Base-by-base conservation (phyloP, 2,329 filamentous ascomycete genomes). In the Claviceps humidiphila region DNA sequence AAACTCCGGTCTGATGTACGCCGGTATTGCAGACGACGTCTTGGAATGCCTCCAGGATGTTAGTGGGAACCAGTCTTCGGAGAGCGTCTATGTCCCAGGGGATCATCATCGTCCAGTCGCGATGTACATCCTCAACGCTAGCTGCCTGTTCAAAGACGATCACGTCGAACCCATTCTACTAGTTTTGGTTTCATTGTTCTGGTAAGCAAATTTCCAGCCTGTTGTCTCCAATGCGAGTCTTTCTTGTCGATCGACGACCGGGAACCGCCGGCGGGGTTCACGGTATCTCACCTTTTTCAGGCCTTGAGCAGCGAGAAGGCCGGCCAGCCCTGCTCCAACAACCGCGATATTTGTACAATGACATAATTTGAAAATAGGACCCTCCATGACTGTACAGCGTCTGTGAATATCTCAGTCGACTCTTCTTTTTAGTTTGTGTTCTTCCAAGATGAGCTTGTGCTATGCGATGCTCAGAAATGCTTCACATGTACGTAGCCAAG, bases 81-180 rank as follows among this genome's bases (percentile, higher is more conserved):
- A 72, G 61, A 5, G 60, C 58, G 1, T 66, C 62, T 58, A 69
- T 62, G 13, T 64, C 68, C 69, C 69, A 72, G 55, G 69, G 68
- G 22, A 71, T 55, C 11, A 67, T 59, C 37, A 71, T 68, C n/a
- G 64, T 66, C 68, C 67, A 70, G 58, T 70, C 67, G 51, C 67
- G 65, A 2, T 53, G 47, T 8, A 66, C 63, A 22, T 59, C 58
- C 8, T 62, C 56, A 51, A 67, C 45, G 49, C 58, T 55, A 1
- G 51, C 49, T 38, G 69, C 67, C 16, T 53, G 47, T 22, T 70
- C 68, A 49, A 63, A 67, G 2, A 70, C 54, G 37, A 57, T 50
- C 5, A 64, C 65, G 5, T 59, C 48, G 53, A 69, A 65, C 26
- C 66, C 66, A 44, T 63, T 59, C 64, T 68, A 30, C 2, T 17